Percentiles rank a stretch among this genome's conserved stretches.
Conservation (phyloP, 768 basidiomycete species). For the Russula griseocarnosa region DNA sequence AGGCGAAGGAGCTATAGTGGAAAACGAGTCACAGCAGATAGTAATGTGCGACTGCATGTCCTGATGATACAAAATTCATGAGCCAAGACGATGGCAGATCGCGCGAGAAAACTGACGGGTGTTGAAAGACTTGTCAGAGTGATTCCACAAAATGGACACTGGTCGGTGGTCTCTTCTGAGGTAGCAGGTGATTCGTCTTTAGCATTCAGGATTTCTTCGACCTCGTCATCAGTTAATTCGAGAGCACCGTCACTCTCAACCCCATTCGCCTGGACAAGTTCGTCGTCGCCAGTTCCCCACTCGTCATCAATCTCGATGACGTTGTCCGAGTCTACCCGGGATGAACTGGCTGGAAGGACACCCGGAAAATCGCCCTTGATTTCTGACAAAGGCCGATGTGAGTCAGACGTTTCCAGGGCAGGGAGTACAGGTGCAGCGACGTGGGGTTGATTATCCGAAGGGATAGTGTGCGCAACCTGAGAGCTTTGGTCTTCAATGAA, state of each 20-base stretch:
- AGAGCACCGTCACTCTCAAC: conserved; percentile 28
- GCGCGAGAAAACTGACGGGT: conserved; percentile 31
- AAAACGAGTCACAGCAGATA: conserved; percentile 46
- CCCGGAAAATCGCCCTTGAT: background rate
- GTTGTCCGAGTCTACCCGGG: background rate
- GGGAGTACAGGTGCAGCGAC: background rate
- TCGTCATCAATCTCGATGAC: conserved; percentile 40
- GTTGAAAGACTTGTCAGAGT: conserved; percentile 31
- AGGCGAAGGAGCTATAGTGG: conserved; percentile 4
- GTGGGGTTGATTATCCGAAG: background rate
- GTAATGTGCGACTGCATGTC: conserved; percentile 55
- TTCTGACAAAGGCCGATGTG: background rate
- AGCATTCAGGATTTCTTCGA: conserved; percentile 33
- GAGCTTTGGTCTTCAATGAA: background rate
- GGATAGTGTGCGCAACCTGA: background rate
- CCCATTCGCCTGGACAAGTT: conserved; percentile 38
- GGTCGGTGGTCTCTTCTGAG: conserved; percentile 19
- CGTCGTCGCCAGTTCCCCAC: conserved; percentile 77
- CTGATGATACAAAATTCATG: conserved; percentile 33
- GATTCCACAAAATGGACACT: conserved; percentile 36
- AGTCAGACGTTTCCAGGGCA: background rate
- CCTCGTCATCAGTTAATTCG: conserved; percentile 31
- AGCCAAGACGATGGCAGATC: conserved; percentile 16
- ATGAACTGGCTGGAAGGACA: background rate
- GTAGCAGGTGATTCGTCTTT: conserved; percentile 19